Base-by-base conservation (phyloP, 2,329 filamentous ascomycete genomes). In the Rutstroemia sp. region DNA sequence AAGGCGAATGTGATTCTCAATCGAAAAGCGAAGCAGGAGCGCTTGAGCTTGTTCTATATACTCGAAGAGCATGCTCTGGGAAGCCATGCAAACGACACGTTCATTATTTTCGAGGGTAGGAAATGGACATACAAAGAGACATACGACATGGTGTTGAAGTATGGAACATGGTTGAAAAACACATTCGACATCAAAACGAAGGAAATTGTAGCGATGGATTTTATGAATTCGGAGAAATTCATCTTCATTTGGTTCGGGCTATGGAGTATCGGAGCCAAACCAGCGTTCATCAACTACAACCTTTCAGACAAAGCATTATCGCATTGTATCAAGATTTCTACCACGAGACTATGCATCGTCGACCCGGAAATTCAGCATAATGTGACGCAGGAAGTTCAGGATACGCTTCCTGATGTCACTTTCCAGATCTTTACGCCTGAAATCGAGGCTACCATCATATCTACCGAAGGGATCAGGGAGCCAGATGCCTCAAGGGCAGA, bases 261-360 rank as follows among this genome's bases (percentile, higher is more conserved):
- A 34, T 95, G 89, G 89, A 83, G 85, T 30, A 83, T 95, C 57
- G 91, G 91, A 10, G 90, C 88, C 0, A 84, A 84, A 56, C 89
- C 90, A 0, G 90, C 90, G 0, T 89, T 94, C 64, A 87, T 95
- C 73, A 96, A 96, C 72, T 92, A 92, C 72, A 94, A 94, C 68
- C 74, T 95, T 49, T 78, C 80, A 0, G 86, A 84, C 12, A 81
- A 86, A 27, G 78, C 89, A 0, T 74, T 96, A 59, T 70, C 81
- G 3, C 90, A 96, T 71, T 92, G 88, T 63, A 76, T 95, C 46
- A 80, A 78, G 61, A 81, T 83, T 1, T 86, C 88, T 2, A 83
- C 79, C 0, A 76, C 88, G 0, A 79, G 78, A 9, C 67, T 95
- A 2, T 74, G 92, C 56, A 69, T 96, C 19, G 78, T 92, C 9